A percentile compares a stretch with the other conserved stretches of the same genome.
Conservation (phyloP, 169 alveolate species). For the Plasmodium cynomolgi region DNA sequence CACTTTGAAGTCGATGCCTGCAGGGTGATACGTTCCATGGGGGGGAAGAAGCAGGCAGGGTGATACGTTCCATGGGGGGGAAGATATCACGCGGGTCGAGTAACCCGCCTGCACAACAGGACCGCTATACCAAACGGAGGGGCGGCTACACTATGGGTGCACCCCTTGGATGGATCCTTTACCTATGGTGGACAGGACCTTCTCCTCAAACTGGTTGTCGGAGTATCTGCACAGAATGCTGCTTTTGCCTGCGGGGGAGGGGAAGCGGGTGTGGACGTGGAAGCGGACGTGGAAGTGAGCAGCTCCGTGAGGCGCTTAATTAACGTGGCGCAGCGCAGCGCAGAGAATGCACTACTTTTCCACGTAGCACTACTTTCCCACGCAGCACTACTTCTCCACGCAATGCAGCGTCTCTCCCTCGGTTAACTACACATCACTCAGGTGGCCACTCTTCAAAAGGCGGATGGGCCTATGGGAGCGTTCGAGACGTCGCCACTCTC, state of each 20-base stretch:
- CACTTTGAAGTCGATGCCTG: slow-evolving; percentile 50
- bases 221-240: slow-evolving; percentile 85
- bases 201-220: slow-evolving; percentile 86
- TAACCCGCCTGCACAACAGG: not conserved
- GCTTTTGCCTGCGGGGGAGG: slow-evolving; percentile 67
- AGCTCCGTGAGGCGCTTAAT: no score
- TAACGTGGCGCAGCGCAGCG: not conserved
- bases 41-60: not conserved
- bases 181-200: slow-evolving; percentile 88
- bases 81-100: not conserved
- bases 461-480: not conserved
- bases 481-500: not conserved
- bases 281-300: not conserved
- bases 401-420: not conserved
- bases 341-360: not conserved
- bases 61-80: not conserved
- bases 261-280: not conserved
- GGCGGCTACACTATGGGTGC: not conserved
- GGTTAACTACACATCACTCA: not conserved
- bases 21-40: not conserved
- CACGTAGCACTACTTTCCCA: not conserved
- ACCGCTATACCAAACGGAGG: not conserved
- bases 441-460: not conserved
- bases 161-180: not conserved
- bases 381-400: no score